Evolutionary conservation across 305 asterid genomes (phyloP).

Genomic region (Nicotiana rustica): DNA sequence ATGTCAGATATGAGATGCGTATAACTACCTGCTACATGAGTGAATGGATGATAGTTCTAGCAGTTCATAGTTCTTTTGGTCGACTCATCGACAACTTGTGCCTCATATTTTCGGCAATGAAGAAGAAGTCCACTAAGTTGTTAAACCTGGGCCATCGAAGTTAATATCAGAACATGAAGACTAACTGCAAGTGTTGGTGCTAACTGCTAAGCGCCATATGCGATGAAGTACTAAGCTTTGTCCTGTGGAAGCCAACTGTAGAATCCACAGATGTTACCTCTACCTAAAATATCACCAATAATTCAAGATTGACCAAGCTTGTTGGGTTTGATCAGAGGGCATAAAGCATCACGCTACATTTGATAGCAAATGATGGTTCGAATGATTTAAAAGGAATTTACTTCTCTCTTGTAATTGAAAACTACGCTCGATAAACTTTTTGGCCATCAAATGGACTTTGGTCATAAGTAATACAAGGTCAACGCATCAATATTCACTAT

Average conservation of each 20-base stretch:
- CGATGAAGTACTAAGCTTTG: neutral
- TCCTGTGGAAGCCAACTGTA: slow-evolving; percentile 3
- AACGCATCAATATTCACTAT: slow-evolving; percentile 1
- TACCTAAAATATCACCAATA: slow-evolving; percentile 4
- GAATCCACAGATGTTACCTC: neutral
- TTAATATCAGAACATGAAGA: neutral
- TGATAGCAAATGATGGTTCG: neutral
- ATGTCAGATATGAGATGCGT: neutral
- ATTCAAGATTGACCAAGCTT: neutral
- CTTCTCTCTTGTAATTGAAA: neutral
- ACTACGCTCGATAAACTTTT: neutral
- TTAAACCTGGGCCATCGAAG: neutral
- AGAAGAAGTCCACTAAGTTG: neutral
- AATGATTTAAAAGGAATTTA: slow-evolving; percentile 16
- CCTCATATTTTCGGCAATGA: slow-evolving; percentile 3
- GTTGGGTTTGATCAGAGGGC: neutral
- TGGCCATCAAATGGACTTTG: slow-evolving; percentile 30
- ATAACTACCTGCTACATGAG: neutral
- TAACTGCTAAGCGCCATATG: neutral
- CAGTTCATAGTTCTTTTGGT: slow-evolving; percentile 21
- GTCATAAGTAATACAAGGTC: neutral
- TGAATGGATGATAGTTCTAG: neutral
- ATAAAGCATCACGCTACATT: neutral
- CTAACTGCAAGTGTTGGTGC: neutral
- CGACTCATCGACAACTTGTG: neutral